These are phyloP conservation scores for Globisporangium yorkense DNA, from an alignment of 352 stramenopile genomes.

Conservation along the genomic window DNA sequence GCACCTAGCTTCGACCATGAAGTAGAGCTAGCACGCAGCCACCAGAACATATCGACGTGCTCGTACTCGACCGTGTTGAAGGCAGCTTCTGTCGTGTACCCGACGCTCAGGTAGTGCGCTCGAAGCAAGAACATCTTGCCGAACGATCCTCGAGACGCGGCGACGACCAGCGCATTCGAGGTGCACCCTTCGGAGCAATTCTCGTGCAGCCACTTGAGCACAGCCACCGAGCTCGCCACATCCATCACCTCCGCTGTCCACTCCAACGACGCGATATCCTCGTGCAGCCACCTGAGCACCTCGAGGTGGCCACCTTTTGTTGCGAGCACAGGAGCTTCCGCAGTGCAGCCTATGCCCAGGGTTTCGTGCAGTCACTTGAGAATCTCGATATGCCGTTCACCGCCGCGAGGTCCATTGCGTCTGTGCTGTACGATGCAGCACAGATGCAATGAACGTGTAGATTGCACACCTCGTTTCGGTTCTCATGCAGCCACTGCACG, in stretches of 20 bases:
- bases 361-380: not conserved
- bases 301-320: conserved; percentile 1
- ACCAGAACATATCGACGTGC: not conserved
- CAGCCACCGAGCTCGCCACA: not conserved
- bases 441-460: too few species aligned
- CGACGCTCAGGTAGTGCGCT: not conserved
- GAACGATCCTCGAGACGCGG: not conserved
- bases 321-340: not conserved
- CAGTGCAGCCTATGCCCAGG: not conserved
- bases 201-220: conserved; percentile 3
- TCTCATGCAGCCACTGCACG: conserved; percentile 6
- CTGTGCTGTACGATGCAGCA: not conserved
- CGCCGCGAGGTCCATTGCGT: conserved; percentile 6
- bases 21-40: not conserved
- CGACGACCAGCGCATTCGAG: not conserved
- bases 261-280: not conserved
- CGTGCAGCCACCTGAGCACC: conserved; percentile 5
- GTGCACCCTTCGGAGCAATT: not conserved
- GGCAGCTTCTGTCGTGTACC: not conserved
- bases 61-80: not conserved
- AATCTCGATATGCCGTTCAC: not conserved
- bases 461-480: conserved; percentile 2
- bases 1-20: too few species aligned
- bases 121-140: not conserved
- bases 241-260: not conserved